phyloP scores from a whole-genome alignment of 139 green algal species.

The Chlamydomonas sphaeroides region DNA sequence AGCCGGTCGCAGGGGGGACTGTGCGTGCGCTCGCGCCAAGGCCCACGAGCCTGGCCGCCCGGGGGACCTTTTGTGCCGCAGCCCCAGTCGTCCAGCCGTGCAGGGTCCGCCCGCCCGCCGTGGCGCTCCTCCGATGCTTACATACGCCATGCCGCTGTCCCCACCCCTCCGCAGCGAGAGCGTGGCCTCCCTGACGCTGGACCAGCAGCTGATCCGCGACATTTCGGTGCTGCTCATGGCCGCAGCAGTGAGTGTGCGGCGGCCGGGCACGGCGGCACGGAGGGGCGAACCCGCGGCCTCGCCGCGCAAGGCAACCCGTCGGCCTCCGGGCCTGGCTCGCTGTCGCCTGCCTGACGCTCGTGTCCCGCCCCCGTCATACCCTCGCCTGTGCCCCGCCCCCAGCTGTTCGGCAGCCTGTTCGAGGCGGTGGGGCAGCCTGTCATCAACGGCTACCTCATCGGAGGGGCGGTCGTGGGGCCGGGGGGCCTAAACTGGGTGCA shows the following conservation, averaged over 20 bases:
- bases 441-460: conserved; percentile 97
- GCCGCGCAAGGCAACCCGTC: background rate
- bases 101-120: too few relatives aligned
- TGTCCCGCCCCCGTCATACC: too few relatives aligned
- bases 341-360: too few relatives aligned
- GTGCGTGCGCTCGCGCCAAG: too few relatives aligned
- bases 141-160: too few relatives aligned
- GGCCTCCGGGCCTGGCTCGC: too few relatives aligned
- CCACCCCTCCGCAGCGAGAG: conserved; percentile 58
- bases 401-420: conserved; percentile 78
- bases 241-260: conserved; percentile 62
- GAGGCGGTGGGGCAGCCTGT: conserved; percentile 87
- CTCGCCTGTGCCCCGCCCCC: background rate
- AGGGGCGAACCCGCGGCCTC: background rate
- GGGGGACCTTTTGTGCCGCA: too few relatives aligned
- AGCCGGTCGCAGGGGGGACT: too few relatives aligned
- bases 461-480: conserved; percentile 89
- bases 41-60: too few relatives aligned
- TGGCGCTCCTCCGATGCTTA: too few relatives aligned
- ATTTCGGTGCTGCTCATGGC: conserved; percentile 80
- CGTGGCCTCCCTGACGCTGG: conserved; percentile 87
- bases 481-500: conserved; percentile 87
- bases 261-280: background rate
- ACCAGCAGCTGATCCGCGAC: conserved; percentile 89
- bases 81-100: too few relatives aligned